These are phyloP conservation scores for Colletotrichum sansevieriae DNA, from an alignment of 2,329 filamentous ascomycete species.

Conservation along the genomic window DNA sequence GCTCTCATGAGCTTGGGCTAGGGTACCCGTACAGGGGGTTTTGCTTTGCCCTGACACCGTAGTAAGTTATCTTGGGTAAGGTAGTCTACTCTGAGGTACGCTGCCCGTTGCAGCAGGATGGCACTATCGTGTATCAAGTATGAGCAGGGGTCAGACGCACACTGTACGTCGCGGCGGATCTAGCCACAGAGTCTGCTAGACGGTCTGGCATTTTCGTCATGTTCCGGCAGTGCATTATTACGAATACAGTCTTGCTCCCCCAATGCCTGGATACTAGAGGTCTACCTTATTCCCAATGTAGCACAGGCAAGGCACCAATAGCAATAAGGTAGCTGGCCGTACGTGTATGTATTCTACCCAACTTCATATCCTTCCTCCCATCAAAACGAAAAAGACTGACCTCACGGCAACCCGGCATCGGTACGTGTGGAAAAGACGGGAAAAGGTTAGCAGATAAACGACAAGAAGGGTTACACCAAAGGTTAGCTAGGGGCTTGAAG, in stretches of 20 bases:
- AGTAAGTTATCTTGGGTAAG: background rate
- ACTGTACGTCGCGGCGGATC: constrained; percentile 13
- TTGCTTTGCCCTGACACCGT: too few relatives aligned
- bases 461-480: background rate
- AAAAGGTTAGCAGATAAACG: constrained; percentile 12
- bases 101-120: background rate
- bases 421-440: background rate
- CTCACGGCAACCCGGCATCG: background rate
- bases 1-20: too few relatives aligned
- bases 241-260: constrained; percentile 39
- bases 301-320: background rate
- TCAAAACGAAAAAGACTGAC: background rate
- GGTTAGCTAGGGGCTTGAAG: background rate
- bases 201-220: constrained; percentile 31
- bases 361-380: background rate
- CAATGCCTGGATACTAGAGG: constrained; percentile 22
- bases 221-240: constrained; percentile 34
- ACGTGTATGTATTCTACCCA: too few relatives aligned
- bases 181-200: constrained; percentile 6
- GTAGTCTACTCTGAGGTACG: background rate
- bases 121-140: constrained; percentile 2
- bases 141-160: background rate
- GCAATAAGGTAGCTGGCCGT: too few relatives aligned
- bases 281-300: background rate
- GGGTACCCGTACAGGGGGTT: too few relatives aligned